Percentiles rank a stretch among this genome's conserved stretches.
Conservation (phyloP, 2,329 filamentous ascomycete genomes). For the Clonostachys chloroleuca region DNA sequence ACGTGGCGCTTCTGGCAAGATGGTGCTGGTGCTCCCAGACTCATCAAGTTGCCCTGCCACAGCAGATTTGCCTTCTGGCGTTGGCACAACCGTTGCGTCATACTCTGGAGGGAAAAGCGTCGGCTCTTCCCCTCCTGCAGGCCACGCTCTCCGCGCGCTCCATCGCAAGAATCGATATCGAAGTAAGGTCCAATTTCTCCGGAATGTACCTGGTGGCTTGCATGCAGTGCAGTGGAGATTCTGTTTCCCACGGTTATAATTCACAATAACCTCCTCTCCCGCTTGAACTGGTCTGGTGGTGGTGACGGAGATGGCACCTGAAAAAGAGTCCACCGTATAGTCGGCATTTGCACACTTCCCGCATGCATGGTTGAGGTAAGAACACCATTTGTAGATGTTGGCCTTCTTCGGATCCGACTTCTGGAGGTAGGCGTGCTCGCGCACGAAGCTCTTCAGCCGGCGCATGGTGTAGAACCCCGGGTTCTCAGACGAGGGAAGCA, state of each 20-base stretch:
- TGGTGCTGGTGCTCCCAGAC: too few species aligned
- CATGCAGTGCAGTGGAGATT: too few species aligned
- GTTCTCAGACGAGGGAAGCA: slow-evolving; percentile 1
- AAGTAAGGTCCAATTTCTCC: too few species aligned
- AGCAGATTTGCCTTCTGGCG: too few species aligned
- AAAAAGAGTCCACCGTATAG: slow-evolving; percentile 2
- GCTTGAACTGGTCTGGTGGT: slow-evolving; percentile 8
- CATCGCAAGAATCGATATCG: too few species aligned
- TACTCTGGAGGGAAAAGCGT: too few species aligned
- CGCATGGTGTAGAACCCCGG: neutral
- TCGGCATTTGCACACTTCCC: slow-evolving; percentile 16
- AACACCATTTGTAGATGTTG: slow-evolving; percentile 11
- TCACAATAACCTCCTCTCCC: slow-evolving; percentile 27
- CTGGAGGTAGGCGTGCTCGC: slow-evolving; percentile 13
- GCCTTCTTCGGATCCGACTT: slow-evolving; percentile 5
- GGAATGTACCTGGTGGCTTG: too few species aligned
- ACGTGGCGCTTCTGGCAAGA: too few species aligned
- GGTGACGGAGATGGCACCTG: slow-evolving; percentile 11
- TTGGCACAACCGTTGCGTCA: too few species aligned
- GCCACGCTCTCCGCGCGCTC: too few species aligned
- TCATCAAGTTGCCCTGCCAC: too few species aligned
- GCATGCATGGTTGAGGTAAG: slow-evolving; percentile 27
- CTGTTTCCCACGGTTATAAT: slow-evolving; percentile 16
- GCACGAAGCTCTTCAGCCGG: slow-evolving; percentile 11
- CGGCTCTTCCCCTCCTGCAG: too few species aligned